phyloP scores from a whole-genome alignment of 352 stramenopile genomes.

The Phytophthora hibernalis region DNA sequence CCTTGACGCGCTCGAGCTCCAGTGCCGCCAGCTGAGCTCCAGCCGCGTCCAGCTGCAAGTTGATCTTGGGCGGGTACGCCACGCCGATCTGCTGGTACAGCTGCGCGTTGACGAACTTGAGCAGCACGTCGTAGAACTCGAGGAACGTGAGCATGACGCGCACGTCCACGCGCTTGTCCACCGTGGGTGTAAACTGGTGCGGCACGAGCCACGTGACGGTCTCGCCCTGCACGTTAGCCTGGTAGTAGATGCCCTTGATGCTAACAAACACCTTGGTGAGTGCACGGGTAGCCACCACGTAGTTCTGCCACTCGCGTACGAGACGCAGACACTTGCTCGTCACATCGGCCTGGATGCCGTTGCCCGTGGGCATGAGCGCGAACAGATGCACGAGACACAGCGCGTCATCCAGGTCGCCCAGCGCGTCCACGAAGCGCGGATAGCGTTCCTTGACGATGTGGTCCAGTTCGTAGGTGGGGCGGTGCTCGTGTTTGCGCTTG shows the following conservation, averaged over 20 bases:
- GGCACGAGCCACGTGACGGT: slow-evolving; percentile 98
- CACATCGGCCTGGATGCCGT: slow-evolving; percentile 86
- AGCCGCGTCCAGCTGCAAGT: slow-evolving; percentile 81
- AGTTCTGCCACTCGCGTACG: slow-evolving; percentile 96
- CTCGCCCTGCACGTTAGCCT: slow-evolving; percentile 94
- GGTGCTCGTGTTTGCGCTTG: slow-evolving; percentile 85
- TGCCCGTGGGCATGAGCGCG: slow-evolving; percentile 93
- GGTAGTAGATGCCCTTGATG: slow-evolving; percentile 99
- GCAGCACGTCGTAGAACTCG: slow-evolving; percentile 99
- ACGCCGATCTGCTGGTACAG: slow-evolving; percentile 96
- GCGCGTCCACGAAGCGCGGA: slow-evolving; percentile 96
- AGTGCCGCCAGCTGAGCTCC: slow-evolving; percentile 75
- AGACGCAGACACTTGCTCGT: slow-evolving; percentile 94
- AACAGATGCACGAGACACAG: slow-evolving; percentile 98
- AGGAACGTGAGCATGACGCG: slow-evolving; percentile 99
- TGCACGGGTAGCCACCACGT: slow-evolving; percentile 89
- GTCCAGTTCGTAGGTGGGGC: slow-evolving; percentile 96
- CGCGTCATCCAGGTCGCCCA: slow-evolving; percentile 99
- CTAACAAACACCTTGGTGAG: slow-evolving; percentile 99
- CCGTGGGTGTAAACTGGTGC: slow-evolving; percentile 97
- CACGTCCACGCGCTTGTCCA: slow-evolving; percentile 98
- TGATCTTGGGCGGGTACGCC: slow-evolving; percentile 94
- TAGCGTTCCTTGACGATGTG: slow-evolving; percentile 99
- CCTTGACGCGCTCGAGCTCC: slow-evolving; percentile 66
- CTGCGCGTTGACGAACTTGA: slow-evolving; percentile 99